Evolutionary conservation across 2,329 filamentous ascomycete species (phyloP).

Genomic region (Fusarium nygamai): DNA sequence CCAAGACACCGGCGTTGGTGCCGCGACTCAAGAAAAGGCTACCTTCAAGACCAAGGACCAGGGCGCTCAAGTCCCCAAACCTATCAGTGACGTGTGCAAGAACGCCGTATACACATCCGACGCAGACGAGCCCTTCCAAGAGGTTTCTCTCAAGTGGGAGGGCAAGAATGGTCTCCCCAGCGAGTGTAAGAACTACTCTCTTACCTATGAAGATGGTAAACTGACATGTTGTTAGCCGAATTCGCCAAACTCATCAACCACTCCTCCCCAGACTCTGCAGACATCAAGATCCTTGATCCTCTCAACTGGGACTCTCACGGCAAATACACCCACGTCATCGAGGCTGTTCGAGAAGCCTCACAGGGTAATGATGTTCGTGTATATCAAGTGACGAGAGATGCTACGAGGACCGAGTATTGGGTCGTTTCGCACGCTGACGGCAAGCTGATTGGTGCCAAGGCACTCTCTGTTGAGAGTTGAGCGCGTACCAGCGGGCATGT

Average conservation of each 20-base stretch:
- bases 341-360: constrained; percentile 73
- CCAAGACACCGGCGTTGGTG: constrained; percentile 65
- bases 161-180: constrained; percentile 64
- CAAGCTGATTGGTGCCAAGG: constrained; percentile 80
- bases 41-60: constrained; percentile 63
- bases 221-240: constrained; percentile 61
- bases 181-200: constrained; percentile 61
- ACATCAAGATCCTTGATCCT: constrained; percentile 73
- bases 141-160: constrained; percentile 73
- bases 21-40: constrained; percentile 27
- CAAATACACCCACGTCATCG: constrained; percentile 74
- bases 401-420: constrained; percentile 80
- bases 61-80: constrained; percentile 68
- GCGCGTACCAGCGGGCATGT: neutral
- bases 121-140: constrained; percentile 85
- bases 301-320: constrained; percentile 78
- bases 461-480: constrained; percentile 74
- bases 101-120: constrained; percentile 79
- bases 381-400: constrained; percentile 73
- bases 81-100: constrained; percentile 60
- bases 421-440: constrained; percentile 72
- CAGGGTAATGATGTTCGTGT: constrained; percentile 76
- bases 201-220: neutral
- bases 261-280: constrained; percentile 60
- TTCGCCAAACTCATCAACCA: constrained; percentile 75